phyloP scores from a whole-genome alignment of 2,329 filamentous ascomycete species.

The Nothomitra cinnamomea region DNA sequence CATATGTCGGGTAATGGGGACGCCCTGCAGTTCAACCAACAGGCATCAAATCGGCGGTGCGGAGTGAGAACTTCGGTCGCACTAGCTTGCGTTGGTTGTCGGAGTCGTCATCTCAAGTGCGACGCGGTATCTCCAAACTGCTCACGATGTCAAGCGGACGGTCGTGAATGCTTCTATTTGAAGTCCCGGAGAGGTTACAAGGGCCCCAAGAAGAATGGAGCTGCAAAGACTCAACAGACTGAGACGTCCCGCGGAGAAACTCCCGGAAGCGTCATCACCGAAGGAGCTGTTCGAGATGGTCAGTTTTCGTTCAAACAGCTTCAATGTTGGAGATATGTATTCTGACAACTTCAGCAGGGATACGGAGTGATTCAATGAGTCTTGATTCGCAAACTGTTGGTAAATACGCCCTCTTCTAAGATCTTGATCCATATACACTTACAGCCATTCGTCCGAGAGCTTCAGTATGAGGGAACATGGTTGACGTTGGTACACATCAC shows the following conservation, averaged over 20 bases:
- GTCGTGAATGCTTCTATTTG: slow-evolving; percentile 51
- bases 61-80: background rate
- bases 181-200: slow-evolving; percentile 62
- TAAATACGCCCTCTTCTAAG: no score
- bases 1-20: background rate
- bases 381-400: no score
- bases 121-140: slow-evolving; percentile 51
- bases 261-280: background rate
- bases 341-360: no score
- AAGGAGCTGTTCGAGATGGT: background rate
- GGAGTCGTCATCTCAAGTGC: slow-evolving; percentile 55
- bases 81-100: slow-evolving; percentile 29
- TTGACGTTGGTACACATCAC: no score
- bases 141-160: slow-evolving; percentile 42
- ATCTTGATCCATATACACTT: no score
- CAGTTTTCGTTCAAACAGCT: background rate
- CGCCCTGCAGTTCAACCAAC: background rate
- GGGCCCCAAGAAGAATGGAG: slow-evolving; percentile 34
- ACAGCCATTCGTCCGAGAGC: no score
- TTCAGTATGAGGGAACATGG: no score
- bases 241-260: background rate
- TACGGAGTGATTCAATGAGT: no score
- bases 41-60: background rate
- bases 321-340: no score
- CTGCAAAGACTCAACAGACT: background rate